Base-by-base conservation (phyloP, 169 alveolate genomes). In the Theileria equi region DNA sequence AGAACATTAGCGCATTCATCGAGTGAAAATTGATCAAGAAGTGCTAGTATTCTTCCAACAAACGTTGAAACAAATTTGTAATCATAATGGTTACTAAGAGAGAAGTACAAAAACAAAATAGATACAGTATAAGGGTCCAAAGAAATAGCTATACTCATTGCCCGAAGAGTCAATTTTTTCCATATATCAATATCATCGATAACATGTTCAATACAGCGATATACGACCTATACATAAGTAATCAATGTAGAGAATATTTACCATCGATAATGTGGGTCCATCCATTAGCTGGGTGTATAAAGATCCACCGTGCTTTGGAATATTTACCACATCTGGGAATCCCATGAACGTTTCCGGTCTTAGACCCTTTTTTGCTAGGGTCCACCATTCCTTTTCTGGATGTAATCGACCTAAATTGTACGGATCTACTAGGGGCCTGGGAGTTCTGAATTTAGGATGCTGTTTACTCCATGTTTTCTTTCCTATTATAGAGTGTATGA, bases 341-440 rank as follows among this genome's bases (percentile, higher is more conserved):
- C 93, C 93, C 89, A 88, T 84, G 82, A 85, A 88, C 35, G 82
- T 85, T 16, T 61, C 81, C 31, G 84, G 88, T 26, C 64, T 76
- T 58, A 80, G 67, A 26, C 84, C 81, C 61, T 76, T 81, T 26
- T 64, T 67, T 21, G 83, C 78, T 26, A 80, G 84, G 52, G 73
- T 76, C 92, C 92, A 89, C 89, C 91, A 89, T 65, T 89, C 94
- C 64, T 73, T 84, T 54, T 77, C 87, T 23, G 91, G 90, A 44
- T 89, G 91, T 31, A 89, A 80, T 31, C 82, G 57, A 16, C 82
- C 88, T 28, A 82, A 65, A 62, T 89, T 85, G 43, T 70, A 82
- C 40, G 78, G 78, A 36, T 89, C 92, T 25, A 88, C 90, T 68
- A 89, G 76, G 17, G 94, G 94, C 19, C 94, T 67, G 38, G 86